These are phyloP conservation scores for Euphrasia arctica DNA, from an alignment of 305 asterid genomes.

Conservation along the genomic window DNA sequence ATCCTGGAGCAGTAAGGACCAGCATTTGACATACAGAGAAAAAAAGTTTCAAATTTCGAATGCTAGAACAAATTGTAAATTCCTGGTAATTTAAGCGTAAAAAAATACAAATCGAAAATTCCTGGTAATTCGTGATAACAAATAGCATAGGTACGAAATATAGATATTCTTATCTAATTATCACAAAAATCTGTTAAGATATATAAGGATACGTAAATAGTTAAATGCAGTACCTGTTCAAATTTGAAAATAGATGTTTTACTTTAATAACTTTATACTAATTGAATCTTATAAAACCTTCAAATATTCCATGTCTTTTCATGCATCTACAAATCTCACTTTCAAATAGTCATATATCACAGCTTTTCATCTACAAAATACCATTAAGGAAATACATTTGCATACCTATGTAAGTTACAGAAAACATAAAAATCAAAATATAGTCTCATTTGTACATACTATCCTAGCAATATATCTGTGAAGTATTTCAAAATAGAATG, in stretches of 20 bases:
- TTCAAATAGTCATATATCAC: background rate
- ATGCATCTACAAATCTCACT: background rate
- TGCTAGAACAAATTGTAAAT: background rate
- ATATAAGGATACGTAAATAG: background rate
- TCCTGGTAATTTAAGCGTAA: slow-evolving; percentile 5
- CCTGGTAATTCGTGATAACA: background rate
- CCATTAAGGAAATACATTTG: background rate
- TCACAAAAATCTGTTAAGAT: background rate
- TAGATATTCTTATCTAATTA: background rate
- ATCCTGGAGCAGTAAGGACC: slow-evolving; percentile 3
- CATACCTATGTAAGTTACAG: background rate
- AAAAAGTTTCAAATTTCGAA: background rate
- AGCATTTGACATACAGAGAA: background rate
- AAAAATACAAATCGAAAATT: background rate
- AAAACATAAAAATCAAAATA: background rate
- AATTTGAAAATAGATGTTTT: background rate
- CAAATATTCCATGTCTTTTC: no score
- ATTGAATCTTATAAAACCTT: background rate
- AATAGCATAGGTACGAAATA: background rate
- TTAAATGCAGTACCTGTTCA: background rate
- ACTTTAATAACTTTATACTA: background rate
- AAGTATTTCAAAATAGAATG: no score
- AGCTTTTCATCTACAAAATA: background rate
- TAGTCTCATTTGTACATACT: background rate
- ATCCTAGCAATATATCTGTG: background rate